Evolutionary conservation across 106 monocot genomes (phyloP).

Genomic region (Amphibolis antarctica): DNA sequence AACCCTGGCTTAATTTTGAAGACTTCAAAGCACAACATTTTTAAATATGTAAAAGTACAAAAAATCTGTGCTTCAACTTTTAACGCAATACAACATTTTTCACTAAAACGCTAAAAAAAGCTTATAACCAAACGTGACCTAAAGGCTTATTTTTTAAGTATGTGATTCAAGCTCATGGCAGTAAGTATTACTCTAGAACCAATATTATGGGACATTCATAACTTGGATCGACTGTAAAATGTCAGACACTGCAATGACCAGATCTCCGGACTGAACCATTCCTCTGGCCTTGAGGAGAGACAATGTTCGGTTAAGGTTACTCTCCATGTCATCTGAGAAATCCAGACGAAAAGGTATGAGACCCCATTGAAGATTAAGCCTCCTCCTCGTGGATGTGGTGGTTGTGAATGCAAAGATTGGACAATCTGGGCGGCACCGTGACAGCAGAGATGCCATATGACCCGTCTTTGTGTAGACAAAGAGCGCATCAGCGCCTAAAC

Average conservation of each 20-base stretch:
- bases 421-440: slow-evolving; percentile 92
- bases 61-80: too few species aligned
- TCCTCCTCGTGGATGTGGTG: slow-evolving; percentile 64
- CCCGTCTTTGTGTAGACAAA: slow-evolving; percentile 73
- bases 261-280: slow-evolving; percentile 89
- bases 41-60: too few species aligned
- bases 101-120: too few species aligned
- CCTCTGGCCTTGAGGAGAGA: slow-evolving; percentile 85
- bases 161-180: neutral
- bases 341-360: slow-evolving; percentile 89
- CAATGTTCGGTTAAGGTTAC: slow-evolving; percentile 92
- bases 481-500: slow-evolving; percentile 60
- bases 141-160: too few species aligned
- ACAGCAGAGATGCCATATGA: slow-evolving; percentile 84
- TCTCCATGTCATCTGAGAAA: slow-evolving; percentile 94
- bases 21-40: too few species aligned
- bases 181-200: neutral
- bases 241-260: slow-evolving; percentile 65
- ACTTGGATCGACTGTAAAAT: slow-evolving; percentile 76
- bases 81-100: too few species aligned
- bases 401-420: slow-evolving; percentile 96
- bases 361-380: slow-evolving; percentile 92
- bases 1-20: too few species aligned
- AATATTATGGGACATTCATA: slow-evolving; percentile 46
- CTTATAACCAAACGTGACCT: too few species aligned